Conservation (phyloP, 495 filamentous ascomycete genomes). For the Aspergillus saccharolyticus region DNA sequence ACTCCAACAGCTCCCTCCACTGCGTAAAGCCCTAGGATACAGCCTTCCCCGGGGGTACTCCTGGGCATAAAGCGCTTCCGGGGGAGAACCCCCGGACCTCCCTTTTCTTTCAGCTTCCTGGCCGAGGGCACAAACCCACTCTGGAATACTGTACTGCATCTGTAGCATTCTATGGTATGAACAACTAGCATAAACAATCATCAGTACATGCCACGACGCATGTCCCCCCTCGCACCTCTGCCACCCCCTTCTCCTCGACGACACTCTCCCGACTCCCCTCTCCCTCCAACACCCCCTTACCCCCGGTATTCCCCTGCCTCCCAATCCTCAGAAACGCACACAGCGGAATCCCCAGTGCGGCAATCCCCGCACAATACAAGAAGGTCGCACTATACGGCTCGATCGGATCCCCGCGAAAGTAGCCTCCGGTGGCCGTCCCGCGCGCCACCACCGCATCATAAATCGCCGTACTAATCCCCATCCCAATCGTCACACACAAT, state of each 20-base stretch:
- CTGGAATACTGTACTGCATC: too few species aligned
- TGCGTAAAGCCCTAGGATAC: too few species aligned
- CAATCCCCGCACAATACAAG: conserved; percentile 3
- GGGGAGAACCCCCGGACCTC: too few species aligned
- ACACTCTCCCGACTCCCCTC: not conserved
- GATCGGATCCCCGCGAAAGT: not conserved
- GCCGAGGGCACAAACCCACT: too few species aligned
- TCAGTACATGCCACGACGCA: too few species aligned
- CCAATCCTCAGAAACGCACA: conserved; percentile 4
- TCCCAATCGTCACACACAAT: conserved; percentile 11
- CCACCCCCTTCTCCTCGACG: not conserved
- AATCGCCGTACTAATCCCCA: conserved; percentile 5
- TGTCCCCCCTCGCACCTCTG: not conserved
- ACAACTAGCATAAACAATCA: too few species aligned
- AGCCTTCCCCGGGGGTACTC: too few species aligned
- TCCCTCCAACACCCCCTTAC: not conserved
- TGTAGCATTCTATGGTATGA: too few species aligned
- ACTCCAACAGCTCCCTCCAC: too few species aligned
- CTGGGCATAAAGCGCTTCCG: too few species aligned
- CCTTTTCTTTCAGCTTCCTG: too few species aligned
- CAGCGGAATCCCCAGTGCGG: not conserved
- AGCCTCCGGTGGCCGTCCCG: not conserved
- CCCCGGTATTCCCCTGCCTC: not conserved
- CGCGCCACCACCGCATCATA: not conserved
- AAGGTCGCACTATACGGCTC: conserved; percentile 1